A percentile compares a stretch with the other conserved stretches of the same genome.
phyloP scores from a whole-genome alignment of 129 eudicot species.

The Centella asiatica region DNA sequence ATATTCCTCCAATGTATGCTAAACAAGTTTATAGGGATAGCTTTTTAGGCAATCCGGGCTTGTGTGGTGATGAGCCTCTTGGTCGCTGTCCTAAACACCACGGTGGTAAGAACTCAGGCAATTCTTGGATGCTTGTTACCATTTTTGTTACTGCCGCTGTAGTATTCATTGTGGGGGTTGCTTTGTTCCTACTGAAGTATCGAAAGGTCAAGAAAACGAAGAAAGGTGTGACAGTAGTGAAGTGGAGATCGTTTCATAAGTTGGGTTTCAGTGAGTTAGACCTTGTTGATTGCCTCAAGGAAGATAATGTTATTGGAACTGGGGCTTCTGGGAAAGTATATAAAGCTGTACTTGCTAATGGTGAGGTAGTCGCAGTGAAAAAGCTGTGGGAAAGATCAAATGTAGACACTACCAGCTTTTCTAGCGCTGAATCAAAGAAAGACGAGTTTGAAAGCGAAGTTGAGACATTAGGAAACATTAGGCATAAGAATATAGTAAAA shows the following conservation, averaged over 20 bases:
- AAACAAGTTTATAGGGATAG: constrained; percentile 30
- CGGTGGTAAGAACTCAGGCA: not conserved
- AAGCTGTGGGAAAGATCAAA: constrained; percentile 45
- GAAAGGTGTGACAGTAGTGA: constrained; percentile 18
- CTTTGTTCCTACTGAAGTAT: constrained; percentile 28
- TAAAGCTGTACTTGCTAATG: constrained; percentile 68
- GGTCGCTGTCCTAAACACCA: constrained; percentile 21
- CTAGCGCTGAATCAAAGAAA: constrained; percentile 17
- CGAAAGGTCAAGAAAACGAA: constrained; percentile 29
- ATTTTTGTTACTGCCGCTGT: constrained; percentile 23
- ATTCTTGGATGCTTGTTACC: constrained; percentile 14
- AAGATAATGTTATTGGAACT: constrained; percentile 63
- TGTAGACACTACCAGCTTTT: constrained; percentile 5
- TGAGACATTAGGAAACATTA: constrained; percentile 68
- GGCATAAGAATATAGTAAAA: constrained; percentile 83
- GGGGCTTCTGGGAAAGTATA: constrained; percentile 85
- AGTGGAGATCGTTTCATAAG: constrained; percentile 76
- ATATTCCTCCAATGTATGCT: constrained; percentile 30
- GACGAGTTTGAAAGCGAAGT: constrained; percentile 77
- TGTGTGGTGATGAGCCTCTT: constrained; percentile 24
- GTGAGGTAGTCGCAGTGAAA: constrained; percentile 75
- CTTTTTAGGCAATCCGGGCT: constrained; percentile 46
- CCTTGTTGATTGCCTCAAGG: constrained; percentile 45
- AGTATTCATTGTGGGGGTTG: constrained; percentile 21
- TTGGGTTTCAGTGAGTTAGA: constrained; percentile 61